Evolutionary conservation across 805 yeast species (phyloP), one percentile per base, ranked within the genome.

Genomic region (Torulaspora delbrueckii): DNA sequence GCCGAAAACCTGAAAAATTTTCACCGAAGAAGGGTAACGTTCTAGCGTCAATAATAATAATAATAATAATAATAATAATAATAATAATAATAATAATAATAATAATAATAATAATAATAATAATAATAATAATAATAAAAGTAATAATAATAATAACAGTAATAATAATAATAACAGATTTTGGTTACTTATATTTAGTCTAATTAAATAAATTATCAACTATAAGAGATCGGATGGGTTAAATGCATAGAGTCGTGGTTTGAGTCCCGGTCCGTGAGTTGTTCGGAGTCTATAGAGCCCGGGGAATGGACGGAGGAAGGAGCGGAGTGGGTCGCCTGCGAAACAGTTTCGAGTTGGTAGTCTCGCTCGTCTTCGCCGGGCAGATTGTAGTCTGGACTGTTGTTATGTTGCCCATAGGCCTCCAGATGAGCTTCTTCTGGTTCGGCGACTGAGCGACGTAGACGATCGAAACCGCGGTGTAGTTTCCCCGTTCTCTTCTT

Each of bases 401-500:
- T 14, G 37, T 39, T 35, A n/a, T 43, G 43, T 4, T 34, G 33
- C 30, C 28, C 41, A 37, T 42, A 45, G 14, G 42, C 38, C 6
- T 42, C 40, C 4, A 48, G 43, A 7, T 43, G 19, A 14, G 34
- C 32, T 14, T 42, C 45, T 26, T 42, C 49, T 5, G 45, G 40
- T 13, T 42, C 45, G 12, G 41, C 33, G 14, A 34, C 37, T 25
- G 26, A 26, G 24, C 37, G 25, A 8, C 45, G 35, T 22, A 48
- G 28, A 9, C 41, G 31, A 9, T 18, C 33, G 22, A 48, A 37
- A 7, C 40, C 41, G 23, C 30, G 39, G 23, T 40, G 35, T 8
- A 48, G 28, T 16, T 39, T 40, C 8, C 34, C 26, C 2, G 58
- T 42, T 13, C 52, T 53, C 8, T 51, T 50, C 37, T 56, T 56